A percentile compares a stretch with the other conserved stretches of the same genome.
phyloP scores from a whole-genome alignment of 352 stramenopile species.

The Phytophthora pseudosyringae region DNA sequence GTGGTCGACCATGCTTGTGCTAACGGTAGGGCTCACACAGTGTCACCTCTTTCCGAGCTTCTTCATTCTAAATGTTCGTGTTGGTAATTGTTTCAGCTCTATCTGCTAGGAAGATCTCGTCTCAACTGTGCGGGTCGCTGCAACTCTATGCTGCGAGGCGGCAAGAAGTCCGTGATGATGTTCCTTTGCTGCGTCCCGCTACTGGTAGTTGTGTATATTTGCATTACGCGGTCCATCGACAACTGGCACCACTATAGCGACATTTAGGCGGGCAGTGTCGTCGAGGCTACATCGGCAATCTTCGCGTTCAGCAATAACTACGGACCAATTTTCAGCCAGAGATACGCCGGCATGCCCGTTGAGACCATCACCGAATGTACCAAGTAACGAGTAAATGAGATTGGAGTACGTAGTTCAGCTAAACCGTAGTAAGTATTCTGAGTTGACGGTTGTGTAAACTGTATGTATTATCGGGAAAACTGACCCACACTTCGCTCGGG shows the following conservation, averaged over 20 bases:
- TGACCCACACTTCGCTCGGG: too few relatives aligned
- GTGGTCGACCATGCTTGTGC: constrained; percentile 75
- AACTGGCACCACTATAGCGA: constrained; percentile 90
- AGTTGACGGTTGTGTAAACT: too few relatives aligned
- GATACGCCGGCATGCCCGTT: constrained; percentile 57
- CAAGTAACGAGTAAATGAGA: constrained; percentile 9
- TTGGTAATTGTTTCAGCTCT: constrained; percentile 42
- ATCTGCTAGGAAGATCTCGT: constrained; percentile 71
- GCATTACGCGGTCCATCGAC: constrained; percentile 77
- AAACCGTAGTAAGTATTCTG: too few relatives aligned
- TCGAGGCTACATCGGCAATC: constrained; percentile 49
- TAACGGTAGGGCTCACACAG: constrained; percentile 50
- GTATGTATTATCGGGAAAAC: too few relatives aligned
- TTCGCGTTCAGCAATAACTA: constrained; percentile 78
- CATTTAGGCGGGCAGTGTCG: constrained; percentile 68
- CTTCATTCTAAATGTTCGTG: constrained; percentile 1
- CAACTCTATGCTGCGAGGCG: constrained; percentile 54
- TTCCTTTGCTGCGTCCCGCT: constrained; percentile 72
- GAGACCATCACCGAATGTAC: constrained; percentile 40
- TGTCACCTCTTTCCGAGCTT: background rate
- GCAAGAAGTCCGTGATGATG: constrained; percentile 67
- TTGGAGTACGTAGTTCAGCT: too few relatives aligned
- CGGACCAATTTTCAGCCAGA: constrained; percentile 59
- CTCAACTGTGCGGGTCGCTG: constrained; percentile 67
- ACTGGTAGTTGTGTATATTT: constrained; percentile 70